Conservation (phyloP, 441 rosid species). For the Adansonia madagascariensis region DNA sequence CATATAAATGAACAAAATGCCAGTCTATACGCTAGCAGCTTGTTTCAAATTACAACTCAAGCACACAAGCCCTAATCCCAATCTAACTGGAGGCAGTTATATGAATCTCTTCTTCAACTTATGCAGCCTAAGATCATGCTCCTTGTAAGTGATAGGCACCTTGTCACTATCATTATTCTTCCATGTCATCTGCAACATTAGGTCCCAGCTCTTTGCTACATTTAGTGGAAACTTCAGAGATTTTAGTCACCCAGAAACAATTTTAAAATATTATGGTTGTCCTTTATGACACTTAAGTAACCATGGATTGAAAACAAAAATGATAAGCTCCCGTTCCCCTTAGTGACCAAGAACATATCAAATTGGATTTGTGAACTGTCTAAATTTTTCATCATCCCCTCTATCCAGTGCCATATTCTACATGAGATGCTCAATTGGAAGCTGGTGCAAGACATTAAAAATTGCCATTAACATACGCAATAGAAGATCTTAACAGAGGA, state of each 20-base stretch:
- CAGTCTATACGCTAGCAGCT: background rate
- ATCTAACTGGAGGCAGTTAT: background rate
- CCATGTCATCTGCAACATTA: background rate
- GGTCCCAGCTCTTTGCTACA: background rate
- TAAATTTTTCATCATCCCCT: background rate
- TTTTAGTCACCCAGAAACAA: background rate
- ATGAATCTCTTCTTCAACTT: background rate
- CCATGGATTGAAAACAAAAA: background rate
- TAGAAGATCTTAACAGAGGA: background rate
- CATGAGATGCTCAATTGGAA: conserved; percentile 1
- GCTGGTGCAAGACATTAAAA: background rate
- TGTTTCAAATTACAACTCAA: background rate
- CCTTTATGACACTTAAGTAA: background rate
- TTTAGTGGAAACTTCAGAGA: background rate
- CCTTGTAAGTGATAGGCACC: background rate
- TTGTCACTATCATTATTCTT: background rate
- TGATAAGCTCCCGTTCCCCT: background rate
- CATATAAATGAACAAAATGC: background rate
- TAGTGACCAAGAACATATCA: background rate
- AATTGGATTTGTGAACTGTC: background rate
- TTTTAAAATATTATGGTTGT: background rate
- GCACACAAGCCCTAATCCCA: background rate
- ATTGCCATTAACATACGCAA: background rate
- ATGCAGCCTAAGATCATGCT: conserved; percentile 7
- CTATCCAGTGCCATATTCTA: background rate